These are phyloP conservation scores for Alternaria sp. DNA, from an alignment of 2,329 filamentous ascomycete genomes.

Conservation along the genomic window DNA sequence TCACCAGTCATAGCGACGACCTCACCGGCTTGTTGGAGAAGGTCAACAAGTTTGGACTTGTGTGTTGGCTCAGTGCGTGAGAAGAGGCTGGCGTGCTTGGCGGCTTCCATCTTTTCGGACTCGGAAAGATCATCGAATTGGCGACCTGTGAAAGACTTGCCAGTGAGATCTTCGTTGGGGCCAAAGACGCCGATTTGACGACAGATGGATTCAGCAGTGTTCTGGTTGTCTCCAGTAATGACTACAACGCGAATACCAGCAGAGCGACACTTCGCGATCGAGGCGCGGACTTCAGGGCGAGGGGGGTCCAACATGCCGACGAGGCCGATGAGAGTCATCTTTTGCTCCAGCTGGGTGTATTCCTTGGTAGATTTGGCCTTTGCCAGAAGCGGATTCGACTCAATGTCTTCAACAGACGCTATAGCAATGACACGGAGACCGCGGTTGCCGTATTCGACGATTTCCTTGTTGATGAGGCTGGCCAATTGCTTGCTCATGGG, in stretches of 20 bases:
- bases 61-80: conserved; percentile 94
- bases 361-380: conserved; percentile 83
- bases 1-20: conserved; percentile 99
- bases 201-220: conserved; percentile 97
- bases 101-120: conserved; percentile 81
- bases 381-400: conserved; percentile 71
- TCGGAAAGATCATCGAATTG: conserved; percentile 89
- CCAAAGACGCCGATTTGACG: conserved; percentile 95
- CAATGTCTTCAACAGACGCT: conserved; percentile 81
- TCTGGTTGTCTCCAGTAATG: conserved; percentile 97
- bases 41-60: conserved; percentile 97
- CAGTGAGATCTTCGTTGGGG: conserved; percentile 78
- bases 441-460: conserved; percentile 88
- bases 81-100: conserved; percentile 87
- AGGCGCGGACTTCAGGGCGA: conserved; percentile 85
- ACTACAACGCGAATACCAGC: conserved; percentile 97
- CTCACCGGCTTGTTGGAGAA: conserved; percentile 89
- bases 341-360: conserved; percentile 87
- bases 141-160: conserved; percentile 94
- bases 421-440: conserved; percentile 95
- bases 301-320: conserved; percentile 97
- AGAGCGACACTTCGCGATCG: conserved; percentile 87
- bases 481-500: conserved; percentile 73
- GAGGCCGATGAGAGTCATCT: conserved; percentile 91
- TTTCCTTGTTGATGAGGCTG: conserved; percentile 76